Percentiles rank a stretch among this genome's conserved stretches.
These are phyloP conservation scores for Mrakia frigida DNA, from an alignment of 768 basidiomycete genomes.

Conservation along the genomic window DNA sequence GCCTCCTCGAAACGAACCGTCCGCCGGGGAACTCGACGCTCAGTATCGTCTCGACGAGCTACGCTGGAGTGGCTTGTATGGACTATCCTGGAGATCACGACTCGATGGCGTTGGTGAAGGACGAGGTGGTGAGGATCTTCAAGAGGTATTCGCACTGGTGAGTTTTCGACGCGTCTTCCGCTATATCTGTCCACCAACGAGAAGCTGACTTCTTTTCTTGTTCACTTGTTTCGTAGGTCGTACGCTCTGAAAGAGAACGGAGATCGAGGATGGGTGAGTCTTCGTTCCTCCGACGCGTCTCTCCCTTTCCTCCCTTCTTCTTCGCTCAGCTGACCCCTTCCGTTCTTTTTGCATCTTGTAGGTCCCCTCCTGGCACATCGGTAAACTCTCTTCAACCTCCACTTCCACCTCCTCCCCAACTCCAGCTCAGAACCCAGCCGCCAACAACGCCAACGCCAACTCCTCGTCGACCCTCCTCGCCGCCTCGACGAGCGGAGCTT, in stretches of 20 bases:
- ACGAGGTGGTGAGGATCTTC: conserved; percentile 83
- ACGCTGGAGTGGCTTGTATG: conserved; percentile 93
- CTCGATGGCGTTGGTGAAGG: conserved; percentile 81
- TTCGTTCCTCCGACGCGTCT: background rate
- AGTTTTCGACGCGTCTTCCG: background rate
- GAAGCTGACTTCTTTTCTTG: background rate
- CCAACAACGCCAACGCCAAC: conserved; percentile 33
- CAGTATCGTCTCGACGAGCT: conserved; percentile 86
- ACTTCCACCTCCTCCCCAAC: conserved; percentile 50
- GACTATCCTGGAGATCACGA: conserved; percentile 92
- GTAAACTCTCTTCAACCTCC: conserved; percentile 41
- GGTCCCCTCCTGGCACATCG: conserved; percentile 24
- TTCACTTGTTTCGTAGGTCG: background rate
- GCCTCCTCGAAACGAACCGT: conserved; percentile 84
- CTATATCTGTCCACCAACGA: background rate
- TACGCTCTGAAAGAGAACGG: conserved; percentile 12
- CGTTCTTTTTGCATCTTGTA: background rate
- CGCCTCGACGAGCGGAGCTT: background rate
- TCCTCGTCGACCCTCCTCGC: conserved; percentile 11
- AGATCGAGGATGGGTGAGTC: conserved; percentile 22
- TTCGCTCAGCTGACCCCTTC: background rate
- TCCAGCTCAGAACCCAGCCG: conserved; percentile 39
- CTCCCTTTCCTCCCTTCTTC: background rate
- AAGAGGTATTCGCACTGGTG: conserved; percentile 95
- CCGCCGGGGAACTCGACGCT: conserved; percentile 55